These are phyloP conservation scores for Harringtonia aguacate DNA, from an alignment of 2,329 filamentous ascomycete species.

Conservation along the genomic window DNA sequence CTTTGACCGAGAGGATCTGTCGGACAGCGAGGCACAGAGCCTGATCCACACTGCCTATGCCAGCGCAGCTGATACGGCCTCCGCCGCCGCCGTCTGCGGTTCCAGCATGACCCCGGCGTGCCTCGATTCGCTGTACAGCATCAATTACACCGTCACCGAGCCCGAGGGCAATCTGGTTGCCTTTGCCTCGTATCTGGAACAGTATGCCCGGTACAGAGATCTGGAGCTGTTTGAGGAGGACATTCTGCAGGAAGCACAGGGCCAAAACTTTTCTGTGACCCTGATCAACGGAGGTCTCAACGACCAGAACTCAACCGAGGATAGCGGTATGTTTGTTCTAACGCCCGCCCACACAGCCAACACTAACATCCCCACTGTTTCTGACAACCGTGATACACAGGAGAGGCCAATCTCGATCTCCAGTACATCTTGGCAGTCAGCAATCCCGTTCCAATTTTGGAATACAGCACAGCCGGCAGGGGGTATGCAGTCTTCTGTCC, in stretches of 20 bases:
- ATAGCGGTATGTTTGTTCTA: slow-evolving; percentile 19
- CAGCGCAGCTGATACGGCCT: slow-evolving; percentile 8
- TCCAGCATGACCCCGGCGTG: slow-evolving; percentile 35
- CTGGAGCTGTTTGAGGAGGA: slow-evolving; percentile 35
- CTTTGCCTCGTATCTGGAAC: slow-evolving; percentile 32
- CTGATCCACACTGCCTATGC: slow-evolving; percentile 1
- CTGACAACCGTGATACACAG: slow-evolving; percentile 6
- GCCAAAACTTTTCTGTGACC: slow-evolving; percentile 42
- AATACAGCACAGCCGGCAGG: slow-evolving; percentile 49
- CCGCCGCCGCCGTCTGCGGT: slow-evolving; percentile 13
- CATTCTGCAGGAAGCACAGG: slow-evolving; percentile 40
- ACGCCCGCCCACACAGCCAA: too few species aligned
- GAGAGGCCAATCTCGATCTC: slow-evolving; percentile 54
- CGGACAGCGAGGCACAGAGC: slow-evolving; percentile 3
- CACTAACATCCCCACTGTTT: too few species aligned
- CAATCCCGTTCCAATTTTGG: slow-evolving; percentile 41
- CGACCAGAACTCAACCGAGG: slow-evolving; percentile 28
- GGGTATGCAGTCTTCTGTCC: slow-evolving; percentile 18
- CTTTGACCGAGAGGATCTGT: slow-evolving; percentile 22
- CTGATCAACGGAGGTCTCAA: slow-evolving; percentile 46
- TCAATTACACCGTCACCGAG: slow-evolving; percentile 24
- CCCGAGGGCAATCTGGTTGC: slow-evolving; percentile 21
- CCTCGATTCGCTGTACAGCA: slow-evolving; percentile 36
- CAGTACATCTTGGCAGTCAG: slow-evolving; percentile 48
- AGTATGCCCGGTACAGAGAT: slow-evolving; percentile 38